phyloP scores from a whole-genome alignment of 495 filamentous ascomycete species.

The Aspergillus ellipticus region DNA sequence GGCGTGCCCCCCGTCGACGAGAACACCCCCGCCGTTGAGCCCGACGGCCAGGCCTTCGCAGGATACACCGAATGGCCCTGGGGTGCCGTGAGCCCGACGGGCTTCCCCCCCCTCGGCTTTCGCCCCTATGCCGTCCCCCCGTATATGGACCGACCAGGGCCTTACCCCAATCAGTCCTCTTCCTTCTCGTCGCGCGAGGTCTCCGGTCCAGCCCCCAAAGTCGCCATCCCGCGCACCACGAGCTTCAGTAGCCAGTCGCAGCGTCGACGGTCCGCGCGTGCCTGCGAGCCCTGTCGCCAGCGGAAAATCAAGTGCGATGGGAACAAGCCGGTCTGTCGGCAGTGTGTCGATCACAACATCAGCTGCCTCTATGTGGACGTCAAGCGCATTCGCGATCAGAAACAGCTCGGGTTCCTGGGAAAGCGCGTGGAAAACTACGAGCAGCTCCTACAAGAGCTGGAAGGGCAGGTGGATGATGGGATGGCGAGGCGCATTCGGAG shows the following conservation, averaged over 20 bases:
- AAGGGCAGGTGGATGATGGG: constrained; percentile 24
- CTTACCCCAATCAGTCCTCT: not conserved
- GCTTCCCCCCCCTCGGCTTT: constrained; percentile 1
- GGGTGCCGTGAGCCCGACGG: not conserved
- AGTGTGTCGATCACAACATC: constrained; percentile 49
- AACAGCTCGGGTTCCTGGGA: constrained; percentile 36
- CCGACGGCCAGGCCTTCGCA: not conserved
- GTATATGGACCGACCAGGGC: not conserved
- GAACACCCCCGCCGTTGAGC: not conserved
- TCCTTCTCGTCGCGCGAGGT: constrained; percentile 1
- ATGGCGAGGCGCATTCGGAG: constrained; percentile 34
- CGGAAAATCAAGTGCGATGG: constrained; percentile 63
- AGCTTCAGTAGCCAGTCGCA: not conserved
- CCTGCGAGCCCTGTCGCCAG: constrained; percentile 70
- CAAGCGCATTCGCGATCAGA: constrained; percentile 57
- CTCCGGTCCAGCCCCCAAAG: constrained; percentile 19
- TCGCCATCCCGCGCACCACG: constrained; percentile 32
- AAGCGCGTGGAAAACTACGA: constrained; percentile 46
- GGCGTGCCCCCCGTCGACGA: not conserved
- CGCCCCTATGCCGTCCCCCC: constrained; percentile 4
- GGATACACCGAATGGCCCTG: not conserved
- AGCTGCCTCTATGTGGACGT: constrained; percentile 52
- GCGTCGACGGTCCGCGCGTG: constrained; percentile 44
- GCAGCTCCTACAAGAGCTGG: constrained; percentile 35
- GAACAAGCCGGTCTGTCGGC: constrained; percentile 48